These are phyloP conservation scores for Curvularia hawaiiensis DNA, from an alignment of 2,329 filamentous ascomycete species.

Conservation along the genomic window DNA sequence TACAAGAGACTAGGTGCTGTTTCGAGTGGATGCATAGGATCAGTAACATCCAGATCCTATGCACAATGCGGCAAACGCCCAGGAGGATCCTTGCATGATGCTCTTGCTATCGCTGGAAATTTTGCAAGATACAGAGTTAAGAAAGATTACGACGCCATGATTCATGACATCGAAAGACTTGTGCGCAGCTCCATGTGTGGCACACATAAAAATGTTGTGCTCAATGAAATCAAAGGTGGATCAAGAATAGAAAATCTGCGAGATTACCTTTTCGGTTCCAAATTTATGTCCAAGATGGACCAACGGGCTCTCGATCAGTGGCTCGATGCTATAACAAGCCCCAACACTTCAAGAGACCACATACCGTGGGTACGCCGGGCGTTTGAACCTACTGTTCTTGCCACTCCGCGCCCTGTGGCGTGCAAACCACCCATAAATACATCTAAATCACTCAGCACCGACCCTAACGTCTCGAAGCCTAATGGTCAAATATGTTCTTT, in stretches of 20 bases:
- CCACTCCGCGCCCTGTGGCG: neutral
- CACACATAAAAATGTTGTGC: neutral
- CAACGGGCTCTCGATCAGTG: neutral
- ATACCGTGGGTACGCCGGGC: neutral
- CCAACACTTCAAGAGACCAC: neutral
- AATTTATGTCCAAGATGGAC: neutral
- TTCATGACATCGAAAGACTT: neutral
- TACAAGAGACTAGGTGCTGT: neutral
- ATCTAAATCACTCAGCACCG: no score
- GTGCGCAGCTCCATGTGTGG: neutral
- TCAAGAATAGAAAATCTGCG: neutral
- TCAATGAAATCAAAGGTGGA: neutral
- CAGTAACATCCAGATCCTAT: neutral
- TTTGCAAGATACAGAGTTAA: neutral
- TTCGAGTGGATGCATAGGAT: neutral
- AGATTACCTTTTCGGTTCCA: neutral
- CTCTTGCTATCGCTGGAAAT: neutral
- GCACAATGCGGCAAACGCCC: neutral
- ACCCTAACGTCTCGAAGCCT: neutral
- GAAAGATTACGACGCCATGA: neutral
- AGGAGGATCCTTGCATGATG: neutral
- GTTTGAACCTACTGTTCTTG: neutral
- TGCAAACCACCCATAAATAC: neutral
- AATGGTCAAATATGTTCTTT: neutral
- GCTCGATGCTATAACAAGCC: neutral